These are phyloP conservation scores for Aegilops tauschii DNA, from an alignment of 176 grass and related monocot genomes.

Conservation along the genomic window DNA sequence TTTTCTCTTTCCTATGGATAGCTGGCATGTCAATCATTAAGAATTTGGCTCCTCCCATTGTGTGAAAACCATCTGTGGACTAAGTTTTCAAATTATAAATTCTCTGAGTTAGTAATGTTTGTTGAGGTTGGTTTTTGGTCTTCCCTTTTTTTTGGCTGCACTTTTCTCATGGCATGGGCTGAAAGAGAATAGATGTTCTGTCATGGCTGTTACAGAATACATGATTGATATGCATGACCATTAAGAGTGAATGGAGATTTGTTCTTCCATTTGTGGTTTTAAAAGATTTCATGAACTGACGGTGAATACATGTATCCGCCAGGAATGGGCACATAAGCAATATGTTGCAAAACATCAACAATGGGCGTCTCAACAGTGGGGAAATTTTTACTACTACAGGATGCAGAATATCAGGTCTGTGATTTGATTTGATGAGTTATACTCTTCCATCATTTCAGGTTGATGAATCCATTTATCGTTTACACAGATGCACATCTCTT, in stretches of 20 bases:
- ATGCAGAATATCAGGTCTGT: constrained; percentile 92
- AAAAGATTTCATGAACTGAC: background rate
- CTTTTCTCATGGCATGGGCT: background rate
- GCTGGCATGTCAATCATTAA: background rate
- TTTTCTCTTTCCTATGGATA: background rate
- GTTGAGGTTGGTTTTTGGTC: background rate
- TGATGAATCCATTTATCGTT: constrained; percentile 4
- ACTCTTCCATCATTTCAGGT: background rate
- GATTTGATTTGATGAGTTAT: constrained; percentile 11
- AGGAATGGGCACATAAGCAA: constrained; percentile 97
- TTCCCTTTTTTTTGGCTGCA: background rate
- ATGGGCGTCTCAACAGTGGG: constrained; percentile 98
- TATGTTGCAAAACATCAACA: constrained; percentile 97
- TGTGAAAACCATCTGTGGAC: constrained; percentile 5
- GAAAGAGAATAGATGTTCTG: background rate
- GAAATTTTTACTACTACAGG: constrained; percentile 98
- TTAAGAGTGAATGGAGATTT: constrained; percentile 8
- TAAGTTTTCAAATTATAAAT: background rate
- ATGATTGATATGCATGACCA: background rate
- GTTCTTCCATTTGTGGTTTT: background rate
- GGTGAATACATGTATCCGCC: background rate
- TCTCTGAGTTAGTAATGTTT: background rate
- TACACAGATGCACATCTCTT: background rate
- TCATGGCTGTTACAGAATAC: background rate
- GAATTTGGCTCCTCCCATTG: background rate